phyloP scores from a whole-genome alignment of 306 rosid species.

The Styphnolobium japonicum region DNA sequence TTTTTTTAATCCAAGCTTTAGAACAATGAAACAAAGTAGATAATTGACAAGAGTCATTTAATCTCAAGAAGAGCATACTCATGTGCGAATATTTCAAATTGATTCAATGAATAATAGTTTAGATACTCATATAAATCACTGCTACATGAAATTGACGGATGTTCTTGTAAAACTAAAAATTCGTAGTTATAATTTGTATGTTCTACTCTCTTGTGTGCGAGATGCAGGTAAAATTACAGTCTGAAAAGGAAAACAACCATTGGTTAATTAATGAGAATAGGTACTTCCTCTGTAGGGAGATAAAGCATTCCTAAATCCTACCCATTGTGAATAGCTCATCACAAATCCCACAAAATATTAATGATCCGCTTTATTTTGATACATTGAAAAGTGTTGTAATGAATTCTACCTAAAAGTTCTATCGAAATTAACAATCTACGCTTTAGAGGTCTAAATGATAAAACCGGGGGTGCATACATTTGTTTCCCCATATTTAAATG shows the following conservation, averaged over 20 bases:
- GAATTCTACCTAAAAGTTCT: too few relatives aligned
- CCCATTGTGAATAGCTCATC: too few relatives aligned
- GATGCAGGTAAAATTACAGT: not conserved
- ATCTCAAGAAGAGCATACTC: not conserved
- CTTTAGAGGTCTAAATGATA: too few relatives aligned
- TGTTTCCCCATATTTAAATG: too few relatives aligned
- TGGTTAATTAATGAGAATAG: not conserved
- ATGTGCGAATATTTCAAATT: not conserved
- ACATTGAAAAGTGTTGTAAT: too few relatives aligned
- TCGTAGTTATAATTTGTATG: not conserved
- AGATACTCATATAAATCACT: not conserved
- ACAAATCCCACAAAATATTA: too few relatives aligned
- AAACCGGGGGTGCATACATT: too few relatives aligned
- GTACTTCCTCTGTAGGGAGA: too few relatives aligned
- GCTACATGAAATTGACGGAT: not conserved
- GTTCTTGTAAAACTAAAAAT: not conserved
- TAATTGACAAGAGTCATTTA: not conserved
- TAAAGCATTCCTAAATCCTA: too few relatives aligned
- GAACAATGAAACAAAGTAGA: not conserved
- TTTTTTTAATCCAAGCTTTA: not conserved
- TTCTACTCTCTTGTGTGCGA: not conserved
- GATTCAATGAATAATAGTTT: not conserved
- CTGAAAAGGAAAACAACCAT: not conserved
- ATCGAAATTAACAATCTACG: too few relatives aligned
- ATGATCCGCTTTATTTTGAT: too few relatives aligned